A percentile compares a stretch with the other conserved stretches of the same genome.
Conservation (phyloP, 306 rosid species). For the Quercus bicolor region DNA sequence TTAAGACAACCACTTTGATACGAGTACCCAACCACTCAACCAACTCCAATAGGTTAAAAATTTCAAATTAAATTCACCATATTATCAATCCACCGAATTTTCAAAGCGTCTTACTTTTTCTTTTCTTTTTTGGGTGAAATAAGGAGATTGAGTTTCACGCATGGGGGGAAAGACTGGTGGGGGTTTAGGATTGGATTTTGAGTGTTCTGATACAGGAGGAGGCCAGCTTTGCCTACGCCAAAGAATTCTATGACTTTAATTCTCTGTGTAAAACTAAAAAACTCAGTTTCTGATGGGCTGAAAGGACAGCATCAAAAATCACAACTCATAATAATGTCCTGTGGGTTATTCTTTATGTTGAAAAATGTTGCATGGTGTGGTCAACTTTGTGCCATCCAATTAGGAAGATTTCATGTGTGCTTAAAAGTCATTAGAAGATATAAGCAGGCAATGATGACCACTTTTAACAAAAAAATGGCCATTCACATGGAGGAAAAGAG, state of each 20-base stretch:
- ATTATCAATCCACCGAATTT: no score
- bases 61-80: no score
- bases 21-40: rapidly evolving
- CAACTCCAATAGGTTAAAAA: rapidly evolving
- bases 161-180: not conserved
- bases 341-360: conserved; percentile 27
- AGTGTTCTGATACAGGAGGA: not conserved
- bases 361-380: conserved; percentile 13
- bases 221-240: not conserved
- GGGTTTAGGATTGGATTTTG: conserved; percentile 1
- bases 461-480: conserved; percentile 37
- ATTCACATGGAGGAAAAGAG: conserved; percentile 27
- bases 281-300: conserved; percentile 15
- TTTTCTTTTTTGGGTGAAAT: not conserved
- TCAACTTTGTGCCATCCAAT: conserved; percentile 30
- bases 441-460: conserved; percentile 36
- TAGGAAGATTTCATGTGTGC: conserved; percentile 14
- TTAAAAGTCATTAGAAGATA: conserved; percentile 21
- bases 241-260: conserved; percentile 1
- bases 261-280: conserved; percentile 8
- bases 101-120: not conserved
- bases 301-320: conserved; percentile 29
- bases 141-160: not conserved
- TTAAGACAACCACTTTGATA: rapidly evolving
- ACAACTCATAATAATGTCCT: conserved; percentile 15